A percentile compares a stretch with the other conserved stretches of the same genome.
phyloP scores from a whole-genome alignment of 2,329 filamentous ascomycete species.

The Aspergillus neotritici region DNA sequence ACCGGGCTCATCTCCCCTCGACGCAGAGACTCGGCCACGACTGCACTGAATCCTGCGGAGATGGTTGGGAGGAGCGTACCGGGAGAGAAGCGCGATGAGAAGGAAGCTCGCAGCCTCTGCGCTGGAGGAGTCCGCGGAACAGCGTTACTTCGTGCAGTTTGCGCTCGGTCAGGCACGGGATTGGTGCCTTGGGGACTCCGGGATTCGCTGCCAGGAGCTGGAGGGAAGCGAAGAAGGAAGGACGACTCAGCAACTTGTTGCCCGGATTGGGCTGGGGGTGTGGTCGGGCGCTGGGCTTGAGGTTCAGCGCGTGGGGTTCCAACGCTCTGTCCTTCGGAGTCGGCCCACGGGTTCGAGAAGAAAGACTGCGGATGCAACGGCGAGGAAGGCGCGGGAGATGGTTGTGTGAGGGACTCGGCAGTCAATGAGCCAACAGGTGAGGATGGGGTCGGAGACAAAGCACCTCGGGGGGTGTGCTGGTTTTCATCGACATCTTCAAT shows the following conservation, averaged over 20 bases:
- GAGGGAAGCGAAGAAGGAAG: slow-evolving; percentile 35
- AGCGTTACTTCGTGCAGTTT: slow-evolving; percentile 22
- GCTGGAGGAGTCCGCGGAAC: slow-evolving; percentile 35
- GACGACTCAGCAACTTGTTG: slow-evolving; percentile 24
- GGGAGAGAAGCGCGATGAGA: slow-evolving; percentile 50
- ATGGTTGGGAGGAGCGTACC: slow-evolving; percentile 57
- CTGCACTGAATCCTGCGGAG: slow-evolving; percentile 55
- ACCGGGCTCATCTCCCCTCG: slow-evolving; percentile 46
- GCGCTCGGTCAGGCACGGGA: slow-evolving; percentile 12
- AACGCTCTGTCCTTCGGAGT: slow-evolving; percentile 15
- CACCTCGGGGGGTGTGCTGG: slow-evolving; percentile 28
- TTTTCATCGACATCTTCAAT: slow-evolving; percentile 30
- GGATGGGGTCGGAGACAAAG: slow-evolving; percentile 27
- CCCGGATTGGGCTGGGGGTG: slow-evolving; percentile 20
- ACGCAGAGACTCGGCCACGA: slow-evolving; percentile 61
- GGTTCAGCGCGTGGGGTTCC: slow-evolving; percentile 19
- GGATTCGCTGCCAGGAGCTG: slow-evolving; percentile 33
- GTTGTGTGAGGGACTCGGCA: slow-evolving; percentile 25
- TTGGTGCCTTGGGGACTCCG: slow-evolving; percentile 13
- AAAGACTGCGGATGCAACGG: slow-evolving; percentile 32
- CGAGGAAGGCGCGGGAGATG: slow-evolving; percentile 23
- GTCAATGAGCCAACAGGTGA: slow-evolving; percentile 31
- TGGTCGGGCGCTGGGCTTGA: slow-evolving; percentile 20
- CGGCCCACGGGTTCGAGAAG: slow-evolving; percentile 37
- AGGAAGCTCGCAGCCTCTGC: slow-evolving; percentile 41